A percentile compares a stretch with the other conserved stretches of the same genome.
These are phyloP conservation scores for Fraxinus quadrangulata DNA, from an alignment of 257 asterid species.

Conservation along the genomic window DNA sequence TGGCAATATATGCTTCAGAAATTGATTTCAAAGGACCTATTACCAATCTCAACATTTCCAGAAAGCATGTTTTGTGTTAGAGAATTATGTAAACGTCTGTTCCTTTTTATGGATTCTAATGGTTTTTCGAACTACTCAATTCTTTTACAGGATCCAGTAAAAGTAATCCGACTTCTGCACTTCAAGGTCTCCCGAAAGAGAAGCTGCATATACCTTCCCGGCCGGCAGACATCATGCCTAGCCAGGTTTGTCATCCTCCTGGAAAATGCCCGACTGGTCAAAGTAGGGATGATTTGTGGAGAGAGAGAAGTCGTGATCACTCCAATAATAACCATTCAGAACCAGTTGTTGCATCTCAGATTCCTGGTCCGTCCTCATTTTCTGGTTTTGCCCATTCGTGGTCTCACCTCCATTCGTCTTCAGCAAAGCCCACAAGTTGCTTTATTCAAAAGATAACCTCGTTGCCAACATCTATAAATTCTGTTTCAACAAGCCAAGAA, in stretches of 20 bases:
- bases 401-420: constrained; percentile 56
- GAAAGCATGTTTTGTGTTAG: too few relatives aligned
- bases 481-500: constrained; percentile 44
- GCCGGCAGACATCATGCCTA: constrained; percentile 42
- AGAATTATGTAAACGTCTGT: neutral
- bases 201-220: constrained; percentile 44
- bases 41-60: too few relatives aligned
- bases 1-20: too few relatives aligned
- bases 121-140: neutral
- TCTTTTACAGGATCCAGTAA: constrained; percentile 52
- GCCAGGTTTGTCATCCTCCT: constrained; percentile 39
- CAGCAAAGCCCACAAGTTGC: constrained; percentile 56
- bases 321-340: constrained; percentile 41
- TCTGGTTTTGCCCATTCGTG: constrained; percentile 44
- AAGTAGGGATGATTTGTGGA: constrained; percentile 50
- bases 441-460: constrained; percentile 50
- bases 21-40: too few relatives aligned
- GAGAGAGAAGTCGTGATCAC: constrained; percentile 43
- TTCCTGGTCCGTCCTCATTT: constrained; percentile 45
- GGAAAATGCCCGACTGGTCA: constrained; percentile 42
- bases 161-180: constrained; percentile 37
- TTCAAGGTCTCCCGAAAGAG: constrained; percentile 45
- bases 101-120: neutral
- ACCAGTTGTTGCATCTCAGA: constrained; percentile 47
- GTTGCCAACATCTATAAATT: constrained; percentile 45